Percentiles rank a stretch among this genome's conserved stretches.
Conservation (phyloP, 2,329 filamentous ascomycete species). For the Ceratocystis diversiconidia region DNA sequence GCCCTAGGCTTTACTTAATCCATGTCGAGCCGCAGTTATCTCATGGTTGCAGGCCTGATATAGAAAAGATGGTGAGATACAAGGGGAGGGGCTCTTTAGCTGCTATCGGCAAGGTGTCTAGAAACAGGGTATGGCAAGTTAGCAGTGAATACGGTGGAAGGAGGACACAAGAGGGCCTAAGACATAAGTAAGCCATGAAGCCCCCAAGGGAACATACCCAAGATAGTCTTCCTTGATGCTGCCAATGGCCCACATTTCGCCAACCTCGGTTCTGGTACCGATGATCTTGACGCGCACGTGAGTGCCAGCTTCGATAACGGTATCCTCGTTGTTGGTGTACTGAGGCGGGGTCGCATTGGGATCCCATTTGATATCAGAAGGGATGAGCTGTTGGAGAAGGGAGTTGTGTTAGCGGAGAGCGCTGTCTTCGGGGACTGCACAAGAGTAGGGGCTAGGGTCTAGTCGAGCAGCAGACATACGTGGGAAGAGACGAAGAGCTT, state of each 20-base stretch:
- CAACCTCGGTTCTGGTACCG: slow-evolving; percentile 83
- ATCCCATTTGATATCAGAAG: slow-evolving; percentile 83
- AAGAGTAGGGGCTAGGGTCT: neutral
- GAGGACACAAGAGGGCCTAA: neutral
- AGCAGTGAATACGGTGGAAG: neutral
- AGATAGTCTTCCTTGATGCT: slow-evolving; percentile 82
- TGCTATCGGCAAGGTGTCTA: slow-evolving; percentile 16
- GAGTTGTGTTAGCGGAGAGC: slow-evolving; percentile 22
- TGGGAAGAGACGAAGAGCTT: slow-evolving; percentile 68
- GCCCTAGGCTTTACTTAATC: neutral
- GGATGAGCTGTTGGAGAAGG: slow-evolving; percentile 54
- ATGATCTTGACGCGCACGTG: slow-evolving; percentile 91
- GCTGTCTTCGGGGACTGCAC: neutral
- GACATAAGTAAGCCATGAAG: too few species aligned
- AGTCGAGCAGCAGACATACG: slow-evolving; percentile 36
- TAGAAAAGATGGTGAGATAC: neutral
- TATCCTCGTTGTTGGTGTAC: slow-evolving; percentile 89
- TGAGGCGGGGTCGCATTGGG: slow-evolving; percentile 92
- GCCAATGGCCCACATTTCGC: slow-evolving; percentile 90
- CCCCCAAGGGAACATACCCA: slow-evolving; percentile 32
- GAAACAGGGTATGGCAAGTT: neutral
- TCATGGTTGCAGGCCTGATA: neutral
- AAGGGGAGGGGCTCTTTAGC: neutral
- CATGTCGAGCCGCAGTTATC: neutral
- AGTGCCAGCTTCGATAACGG: slow-evolving; percentile 83